Evolutionary conservation across 2,329 filamentous ascomycete genomes (phyloP), one percentile per base, ranked within the genome.

Genomic region (Arthrobotrys megalospora): DNA sequence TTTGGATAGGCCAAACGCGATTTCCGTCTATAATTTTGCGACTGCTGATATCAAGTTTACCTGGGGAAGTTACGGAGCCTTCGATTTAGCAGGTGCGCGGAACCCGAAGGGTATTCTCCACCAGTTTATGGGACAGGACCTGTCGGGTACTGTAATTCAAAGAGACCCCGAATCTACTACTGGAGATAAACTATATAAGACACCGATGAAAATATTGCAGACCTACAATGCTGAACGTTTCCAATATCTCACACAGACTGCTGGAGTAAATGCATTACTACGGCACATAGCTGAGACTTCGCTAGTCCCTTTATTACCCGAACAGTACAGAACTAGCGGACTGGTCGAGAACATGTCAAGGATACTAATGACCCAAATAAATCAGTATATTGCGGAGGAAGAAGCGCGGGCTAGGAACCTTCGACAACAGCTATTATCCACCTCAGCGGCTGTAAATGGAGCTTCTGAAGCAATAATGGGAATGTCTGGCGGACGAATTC

Each of bases 41-140:
- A 19, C 19, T 6, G 7, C n/a, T 0, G 32, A 24, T 2, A 2
- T 63, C 1, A 10, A 28, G 4, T 63, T 70, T 11, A 24, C 21
- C 1, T 77, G 72, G 72, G 16, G 34, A 38, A 70, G 58, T 24
- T 77, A 53, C 28, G 41, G 55, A 28, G 38, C 72, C 1, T 60
- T 70, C n/a, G 41, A 69, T 24, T 43, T 77, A 8, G 28, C 1
- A 3, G 19, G 5, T 2, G 72, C 36, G 19, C 58, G 64, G 16
- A 3, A 16, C 3, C 47, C 72, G 6, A 45, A 34, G 21, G 48
- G 60, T 6, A 21, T 66, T 11, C 32, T 77, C 19, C 8, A 21
- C 6, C 60, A 65, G 10, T 66, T 50, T 36, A 24, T 14, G 1
- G 72, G 58, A n/a, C 14, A 38, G 8, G 24, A 66, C 21, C 48